Evolutionary conservation across 106 monocot genomes (phyloP), one percentile per base, ranked within the genome.

Genomic region (Acorus gramineus): DNA sequence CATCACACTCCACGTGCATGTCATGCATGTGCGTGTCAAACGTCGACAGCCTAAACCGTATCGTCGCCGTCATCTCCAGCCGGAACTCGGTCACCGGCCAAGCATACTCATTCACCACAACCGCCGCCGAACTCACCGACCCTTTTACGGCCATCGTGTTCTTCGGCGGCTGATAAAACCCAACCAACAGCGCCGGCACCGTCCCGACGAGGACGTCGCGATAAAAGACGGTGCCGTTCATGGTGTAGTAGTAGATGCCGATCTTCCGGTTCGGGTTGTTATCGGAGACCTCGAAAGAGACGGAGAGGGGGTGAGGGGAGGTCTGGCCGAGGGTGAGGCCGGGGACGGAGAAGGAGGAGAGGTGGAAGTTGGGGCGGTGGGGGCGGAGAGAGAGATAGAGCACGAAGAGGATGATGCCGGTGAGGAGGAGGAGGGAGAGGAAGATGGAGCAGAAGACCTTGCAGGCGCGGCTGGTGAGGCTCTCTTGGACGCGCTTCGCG

Each of bases 321-420:
- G 51, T 9, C 42, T 11, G 28, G 28, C 28, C 6, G 46, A 9
- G 56, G 65, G 60, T 9, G 13, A 77, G 48, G 51, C 64, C 72
- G 14, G 73, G 63, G 47, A 69, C 13, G 9, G 80, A 64, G 66
- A 93, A 80, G 13, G 74, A 72, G 49, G 50, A 7, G 58, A 93
- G 66, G 62, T 80, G 59, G 75, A 93, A 93, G 47, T 66, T 74
- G 7, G 92, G 92, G 12, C 85, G 79, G 66, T 93, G 92, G 9
- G 92, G 92, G 8, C 92, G 81, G 52, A 93, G 82, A 71, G 76
- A 82, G 44, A 93, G 84, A 82, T 82, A 93, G 47, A 88, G 75
- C 55, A 93, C 64, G 78, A 93, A 85, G 57, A 84, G 0, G 68
- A 93, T 71, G 65, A 85, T 53, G 53, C 82, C 87, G 7, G 55